Percentiles rank a stretch among this genome's conserved stretches.
These are phyloP conservation scores for Ormosia emarginata DNA, from an alignment of 306 rosid genomes.

Conservation along the genomic window DNA sequence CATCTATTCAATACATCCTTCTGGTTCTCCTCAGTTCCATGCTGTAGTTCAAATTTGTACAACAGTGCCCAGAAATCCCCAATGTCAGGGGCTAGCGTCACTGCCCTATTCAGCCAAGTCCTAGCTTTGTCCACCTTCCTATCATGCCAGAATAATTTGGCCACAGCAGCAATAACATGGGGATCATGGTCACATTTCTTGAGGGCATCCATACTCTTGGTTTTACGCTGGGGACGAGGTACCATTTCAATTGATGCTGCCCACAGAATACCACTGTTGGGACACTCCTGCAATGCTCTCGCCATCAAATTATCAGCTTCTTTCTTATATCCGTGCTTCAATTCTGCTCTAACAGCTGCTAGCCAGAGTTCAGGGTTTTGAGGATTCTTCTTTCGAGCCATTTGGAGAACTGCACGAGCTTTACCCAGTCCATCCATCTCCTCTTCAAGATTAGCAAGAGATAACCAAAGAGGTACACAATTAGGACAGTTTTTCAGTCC, in stretches of 20 bases:
- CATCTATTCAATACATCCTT: constrained; percentile 76
- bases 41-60: constrained; percentile 88
- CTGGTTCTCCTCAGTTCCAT: constrained; percentile 79
- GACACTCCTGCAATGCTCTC: constrained; percentile 83
- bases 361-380: constrained; percentile 90
- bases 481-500: constrained; percentile 73
- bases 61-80: constrained; percentile 90
- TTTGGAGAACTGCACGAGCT: constrained; percentile 82
- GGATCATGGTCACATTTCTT: constrained; percentile 93
- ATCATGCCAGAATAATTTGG: constrained; percentile 86
- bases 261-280: constrained; percentile 83
- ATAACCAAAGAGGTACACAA: constrained; percentile 75
- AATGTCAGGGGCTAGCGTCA: constrained; percentile 80
- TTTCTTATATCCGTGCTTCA: constrained; percentile 74
- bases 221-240: constrained; percentile 87
- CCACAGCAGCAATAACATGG: constrained; percentile 79
- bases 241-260: constrained; percentile 91
- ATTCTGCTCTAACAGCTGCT: constrained; percentile 78
- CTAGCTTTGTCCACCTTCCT: constrained; percentile 93
- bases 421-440: constrained; percentile 79
- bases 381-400: constrained; percentile 85
- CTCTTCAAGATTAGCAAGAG: constrained; percentile 85
- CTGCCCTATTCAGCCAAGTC: constrained; percentile 84
- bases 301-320: constrained; percentile 94
- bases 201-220: constrained; percentile 82